Base-by-base conservation (phyloP, 2,329 filamentous ascomycete species). In the Ophiostoma pallidulum region DNA sequence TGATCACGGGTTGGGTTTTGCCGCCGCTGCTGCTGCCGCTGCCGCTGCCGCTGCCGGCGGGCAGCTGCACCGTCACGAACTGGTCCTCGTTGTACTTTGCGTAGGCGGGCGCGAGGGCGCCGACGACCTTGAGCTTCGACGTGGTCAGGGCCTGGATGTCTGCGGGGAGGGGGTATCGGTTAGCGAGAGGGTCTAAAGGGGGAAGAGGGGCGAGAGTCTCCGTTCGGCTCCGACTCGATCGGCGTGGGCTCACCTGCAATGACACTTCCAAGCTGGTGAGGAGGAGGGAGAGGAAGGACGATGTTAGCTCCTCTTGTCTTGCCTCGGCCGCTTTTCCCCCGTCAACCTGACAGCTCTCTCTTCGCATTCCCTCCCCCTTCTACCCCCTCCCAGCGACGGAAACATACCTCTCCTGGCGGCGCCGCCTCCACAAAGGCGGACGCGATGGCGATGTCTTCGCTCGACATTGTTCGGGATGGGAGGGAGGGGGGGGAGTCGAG, bases 21-120 rank as follows among this genome's bases (percentile, higher is more conserved):
- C 88, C 88, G 2, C 20, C 35, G 62, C 85, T 80, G 26, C 89
- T n/a, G n/a, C n/a, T 80, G 22, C 88, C 88, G 2, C 20, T 28
- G 62, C 85, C 80, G 26, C 89, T 80, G 22, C 88, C 88, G 2
- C 20, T 28, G 62, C 85, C 80, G 26, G 89, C 89, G 0, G 91
- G 91, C 48, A 98, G 78, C 74, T 94, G 95, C 53, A 87, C 83
- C 14, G 89, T 89, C 41, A 81, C 70, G 65, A 96, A 85, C 67
- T 98, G 92, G 66, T 90, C 84, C 68, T 98, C 91, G 60, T 97
- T 96, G 76, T 98, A 97, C 67, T 85, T 88, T 67, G 90, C 75
- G 64, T 95, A 94, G 0, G 92, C 89, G 0, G 89, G 86, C 7
- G 75, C 77, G 45, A 96, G 82, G 54, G 85, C 80, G 51, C 79